Conservation (phyloP, 768 basidiomycete genomes). For the Mycena galericulata region DNA sequence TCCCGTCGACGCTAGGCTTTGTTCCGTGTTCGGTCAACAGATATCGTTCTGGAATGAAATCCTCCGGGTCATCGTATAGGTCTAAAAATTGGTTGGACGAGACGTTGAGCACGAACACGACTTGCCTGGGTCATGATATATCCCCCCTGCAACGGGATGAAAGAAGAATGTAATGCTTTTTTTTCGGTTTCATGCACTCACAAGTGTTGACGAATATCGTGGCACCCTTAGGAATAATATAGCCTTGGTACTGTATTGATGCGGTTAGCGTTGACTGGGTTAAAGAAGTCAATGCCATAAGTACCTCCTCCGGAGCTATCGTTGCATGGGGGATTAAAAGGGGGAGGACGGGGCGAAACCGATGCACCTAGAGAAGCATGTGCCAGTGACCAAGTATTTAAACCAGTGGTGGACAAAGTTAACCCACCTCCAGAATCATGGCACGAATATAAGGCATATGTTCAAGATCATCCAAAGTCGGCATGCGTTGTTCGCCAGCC, state of each 20-base stretch:
- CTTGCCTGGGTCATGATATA: slow-evolving; percentile 28
- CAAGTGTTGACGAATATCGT: slow-evolving; percentile 28
- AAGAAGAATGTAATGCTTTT: too few relatives aligned
- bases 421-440: too few relatives aligned
- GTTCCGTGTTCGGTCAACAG: slow-evolving; percentile 20
- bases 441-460: too few relatives aligned
- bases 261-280: too few relatives aligned
- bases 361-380: neutral
- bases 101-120: neutral
- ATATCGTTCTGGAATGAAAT: slow-evolving; percentile 26
- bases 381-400: neutral
- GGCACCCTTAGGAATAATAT: slow-evolving; percentile 22
- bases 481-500: too few relatives aligned
- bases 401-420: neutral
- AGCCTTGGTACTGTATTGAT: slow-evolving; percentile 28
- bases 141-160: slow-evolving; percentile 8
- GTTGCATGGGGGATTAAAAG: neutral
- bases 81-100: neutral
- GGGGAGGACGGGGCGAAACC: neutral
- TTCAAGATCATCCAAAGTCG: too few relatives aligned
- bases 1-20: slow-evolving; percentile 18
- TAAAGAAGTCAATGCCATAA: too few relatives aligned
- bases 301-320: neutral
- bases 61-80: slow-evolving; percentile 27
- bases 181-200: neutral